Percentiles rank a stretch among this genome's conserved stretches.
phyloP scores from a whole-genome alignment of 805 yeast species.

The Candida bentonensis region DNA sequence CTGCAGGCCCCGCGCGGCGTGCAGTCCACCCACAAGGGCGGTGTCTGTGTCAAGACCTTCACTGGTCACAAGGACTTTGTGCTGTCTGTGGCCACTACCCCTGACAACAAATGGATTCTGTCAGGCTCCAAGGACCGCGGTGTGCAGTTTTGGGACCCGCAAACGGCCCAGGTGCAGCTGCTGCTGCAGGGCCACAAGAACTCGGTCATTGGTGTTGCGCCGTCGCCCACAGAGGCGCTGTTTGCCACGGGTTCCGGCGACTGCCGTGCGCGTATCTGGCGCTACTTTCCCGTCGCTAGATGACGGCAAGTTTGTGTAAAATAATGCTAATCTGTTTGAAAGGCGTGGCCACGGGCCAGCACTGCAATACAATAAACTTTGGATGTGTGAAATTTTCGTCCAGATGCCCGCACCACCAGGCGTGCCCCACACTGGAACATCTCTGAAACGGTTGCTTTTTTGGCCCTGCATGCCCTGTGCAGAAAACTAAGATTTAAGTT shows the following conservation, averaged over 20 bases:
- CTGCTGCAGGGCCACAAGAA: conserved; percentile 96
- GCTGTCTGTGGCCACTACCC: conserved; percentile 83
- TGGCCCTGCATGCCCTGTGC: no score
- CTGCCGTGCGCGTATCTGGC: conserved; percentile 95
- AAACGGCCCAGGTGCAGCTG: conserved; percentile 78
- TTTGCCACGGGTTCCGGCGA: conserved; percentile 98
- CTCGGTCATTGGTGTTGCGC: conserved; percentile 89
- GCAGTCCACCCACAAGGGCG: conserved; percentile 24
- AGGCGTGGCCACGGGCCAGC: no score
- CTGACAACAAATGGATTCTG: conserved; percentile 78
- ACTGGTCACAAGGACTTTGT: conserved; percentile 96
- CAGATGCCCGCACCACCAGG: no score
- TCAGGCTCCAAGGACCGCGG: conserved; percentile 97
- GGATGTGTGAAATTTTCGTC: no score
- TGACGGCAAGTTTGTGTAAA: neutral
- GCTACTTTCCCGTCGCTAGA: conserved; percentile 24
- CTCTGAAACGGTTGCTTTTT: no score
- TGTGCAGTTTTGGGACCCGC: conserved; percentile 92
- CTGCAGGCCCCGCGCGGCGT: conserved; percentile 38
- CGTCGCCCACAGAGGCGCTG: conserved; percentile 72
- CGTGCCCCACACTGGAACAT: no score
- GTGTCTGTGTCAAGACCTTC: conserved; percentile 74
- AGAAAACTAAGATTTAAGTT: no score
- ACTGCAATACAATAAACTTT: no score
- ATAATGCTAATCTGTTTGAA: neutral